Evolutionary conservation across 2,329 filamentous ascomycete genomes (phyloP), one percentile per base, ranked within the genome.

Genomic region (Alternaria sp.): DNA sequence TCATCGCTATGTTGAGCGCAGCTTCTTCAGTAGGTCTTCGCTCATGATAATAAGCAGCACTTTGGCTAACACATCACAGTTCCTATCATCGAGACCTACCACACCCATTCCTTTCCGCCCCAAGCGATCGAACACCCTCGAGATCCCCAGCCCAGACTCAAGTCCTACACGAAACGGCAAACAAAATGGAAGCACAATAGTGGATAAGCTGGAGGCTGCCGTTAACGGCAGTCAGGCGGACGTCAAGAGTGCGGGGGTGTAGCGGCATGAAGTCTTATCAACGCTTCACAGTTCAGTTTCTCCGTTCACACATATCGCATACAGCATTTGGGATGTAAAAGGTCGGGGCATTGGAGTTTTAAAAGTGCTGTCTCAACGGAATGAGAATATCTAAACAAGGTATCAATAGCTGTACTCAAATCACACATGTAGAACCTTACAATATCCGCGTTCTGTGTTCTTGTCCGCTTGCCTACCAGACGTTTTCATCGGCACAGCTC

Each of bases 1-100:
- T 97, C 75, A 91, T 93, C 78, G 94, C 94, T 61, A 84, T 97
- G 70, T 84, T 97, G 78, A 91, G 90, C 71, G 94, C 93, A 53
- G 93, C 94, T 57, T 92, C 89, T 79, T 95, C 91, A 75, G 93
- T 96, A 84, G 87, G 91, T 75, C 32, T 13, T 13, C 0, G 2
- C 28, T 40, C 0, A 15, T 26, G 6, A 2, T 19, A n/a, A n/a
- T 1, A 40, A 40, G n/a, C 36, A 11, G 32, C 23, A 11, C 17
- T 23, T 15, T 12, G 51, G 49, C 68, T 73, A 66, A 73, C 57
- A 43, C 4, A 26, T 9, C 1, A 1, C 40, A 94, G 91, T 95
- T 95, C 80, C 85, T 93, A 36, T 85, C 88, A 25, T 92, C 89
- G 68, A 85, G 89, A 65, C 89, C 91, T 3, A 86, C 87, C 32